These are phyloP conservation scores for Ogataea trehalophila DNA, from an alignment of 805 yeast species.

Conservation along the genomic window DNA sequence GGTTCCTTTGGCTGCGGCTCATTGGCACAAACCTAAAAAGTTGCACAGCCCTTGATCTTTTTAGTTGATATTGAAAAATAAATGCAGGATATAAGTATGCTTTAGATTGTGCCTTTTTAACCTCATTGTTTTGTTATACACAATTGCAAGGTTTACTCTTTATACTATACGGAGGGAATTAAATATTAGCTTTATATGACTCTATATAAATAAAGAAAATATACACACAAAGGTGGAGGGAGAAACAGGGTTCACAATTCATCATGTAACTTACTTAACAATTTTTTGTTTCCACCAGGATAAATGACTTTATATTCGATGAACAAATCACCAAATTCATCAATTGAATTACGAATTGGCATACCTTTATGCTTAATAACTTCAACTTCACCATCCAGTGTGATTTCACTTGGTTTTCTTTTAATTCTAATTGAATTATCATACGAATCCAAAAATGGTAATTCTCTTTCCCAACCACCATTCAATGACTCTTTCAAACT, in stretches of 20 bases:
- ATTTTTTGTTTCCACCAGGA: slow-evolving; percentile 34
- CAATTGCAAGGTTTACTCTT: too few species aligned
- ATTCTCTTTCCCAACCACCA: slow-evolving; percentile 77
- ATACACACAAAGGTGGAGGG: background rate
- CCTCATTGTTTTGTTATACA: too few species aligned
- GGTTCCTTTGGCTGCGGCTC: too few species aligned
- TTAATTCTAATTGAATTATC: slow-evolving; percentile 40
- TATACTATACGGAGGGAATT: background rate
- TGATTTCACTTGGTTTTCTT: slow-evolving; percentile 48
- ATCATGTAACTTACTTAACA: slow-evolving; percentile 22
- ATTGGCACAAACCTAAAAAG: too few species aligned
- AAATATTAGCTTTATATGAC: background rate
- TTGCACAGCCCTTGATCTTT: too few species aligned
- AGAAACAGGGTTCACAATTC: slow-evolving; percentile 17
- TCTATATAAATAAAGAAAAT: background rate
- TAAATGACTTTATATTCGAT: slow-evolving; percentile 44
- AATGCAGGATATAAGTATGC: too few species aligned
- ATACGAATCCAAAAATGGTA: slow-evolving; percentile 62
- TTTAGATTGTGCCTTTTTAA: too few species aligned
- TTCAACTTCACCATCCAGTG: slow-evolving; percentile 69
- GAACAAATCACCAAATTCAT: slow-evolving; percentile 50
- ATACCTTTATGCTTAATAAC: slow-evolving; percentile 72
- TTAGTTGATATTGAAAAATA: too few species aligned
- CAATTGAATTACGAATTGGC: slow-evolving; percentile 57
- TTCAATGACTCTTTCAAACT: slow-evolving; percentile 62